Percentiles rank a stretch among this genome's conserved stretches.
Conservation (phyloP, 768 basidiomycete species). For the Tephrocybe sp. region DNA sequence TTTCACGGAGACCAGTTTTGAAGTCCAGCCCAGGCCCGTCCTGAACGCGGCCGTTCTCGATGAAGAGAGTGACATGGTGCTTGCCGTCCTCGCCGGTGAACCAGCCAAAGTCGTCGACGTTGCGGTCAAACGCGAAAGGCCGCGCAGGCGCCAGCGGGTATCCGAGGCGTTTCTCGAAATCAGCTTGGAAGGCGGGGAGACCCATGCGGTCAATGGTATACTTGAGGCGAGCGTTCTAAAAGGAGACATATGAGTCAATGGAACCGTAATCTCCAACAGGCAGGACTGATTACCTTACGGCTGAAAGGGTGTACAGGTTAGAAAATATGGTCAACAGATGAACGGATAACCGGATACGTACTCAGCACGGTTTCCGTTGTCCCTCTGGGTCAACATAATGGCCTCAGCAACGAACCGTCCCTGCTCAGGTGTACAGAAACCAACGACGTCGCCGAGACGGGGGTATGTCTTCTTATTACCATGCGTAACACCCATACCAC, state of each 20-base stretch:
- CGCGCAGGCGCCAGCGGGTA: constrained; percentile 73
- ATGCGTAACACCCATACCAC: constrained; percentile 99
- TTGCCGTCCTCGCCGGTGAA: constrained; percentile 80
- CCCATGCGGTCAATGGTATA: constrained; percentile 98
- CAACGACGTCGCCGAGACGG: constrained; percentile 81
- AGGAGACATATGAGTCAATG: constrained; percentile 7
- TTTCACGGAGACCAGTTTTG: constrained; percentile 80
- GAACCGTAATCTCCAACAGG: neutral
- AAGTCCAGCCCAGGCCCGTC: too few relatives aligned
- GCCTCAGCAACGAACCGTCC: constrained; percentile 87
- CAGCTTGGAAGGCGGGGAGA: constrained; percentile 79
- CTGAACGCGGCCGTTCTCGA: constrained; percentile 99
- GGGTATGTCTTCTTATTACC: constrained; percentile 99
- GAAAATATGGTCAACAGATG: neutral
- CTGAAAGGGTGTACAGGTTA: constrained; percentile 29
- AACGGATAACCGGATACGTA: constrained; percentile 38
- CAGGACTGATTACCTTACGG: constrained; percentile 45
- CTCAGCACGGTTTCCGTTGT: constrained; percentile 95
- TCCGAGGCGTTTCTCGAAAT: constrained; percentile 88
- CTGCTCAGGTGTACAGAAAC: constrained; percentile 90
- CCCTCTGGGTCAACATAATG: constrained; percentile 90
- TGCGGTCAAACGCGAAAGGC: constrained; percentile 79
- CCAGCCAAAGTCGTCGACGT: constrained; percentile 97
- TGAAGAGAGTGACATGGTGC: constrained; percentile 91
- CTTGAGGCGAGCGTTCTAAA: constrained; percentile 88